Conservation (phyloP, 805 yeast species). For the Wickerhamomyces kurtzmanii region DNA sequence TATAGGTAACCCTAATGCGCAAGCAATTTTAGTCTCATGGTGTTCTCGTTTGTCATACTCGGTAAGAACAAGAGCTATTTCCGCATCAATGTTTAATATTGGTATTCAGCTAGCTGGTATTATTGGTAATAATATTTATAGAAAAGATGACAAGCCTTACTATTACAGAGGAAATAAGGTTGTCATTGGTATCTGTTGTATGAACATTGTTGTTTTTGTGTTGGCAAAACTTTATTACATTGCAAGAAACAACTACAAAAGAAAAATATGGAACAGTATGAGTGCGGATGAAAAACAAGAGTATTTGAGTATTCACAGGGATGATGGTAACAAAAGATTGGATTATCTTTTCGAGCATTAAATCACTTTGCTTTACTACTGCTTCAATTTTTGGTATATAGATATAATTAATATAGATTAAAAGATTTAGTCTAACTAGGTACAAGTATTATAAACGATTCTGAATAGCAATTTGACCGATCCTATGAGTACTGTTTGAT, state of each 20-base stretch:
- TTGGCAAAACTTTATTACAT: slow-evolving; percentile 21
- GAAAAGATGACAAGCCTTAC: slow-evolving; percentile 45
- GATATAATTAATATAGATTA: too few relatives aligned
- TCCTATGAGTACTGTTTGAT: too few relatives aligned
- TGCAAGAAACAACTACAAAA: slow-evolving; percentile 32
- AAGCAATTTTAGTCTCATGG: slow-evolving; percentile 49
- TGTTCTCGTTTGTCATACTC: slow-evolving; percentile 53
- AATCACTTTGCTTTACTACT: too few relatives aligned
- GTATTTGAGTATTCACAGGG: slow-evolving; percentile 35
- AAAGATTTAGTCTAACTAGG: too few relatives aligned
- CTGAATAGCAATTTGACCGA: too few relatives aligned
- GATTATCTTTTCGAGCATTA: slow-evolving; percentile 33
- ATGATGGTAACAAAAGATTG: slow-evolving; percentile 48
- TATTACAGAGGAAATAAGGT: slow-evolving; percentile 48
- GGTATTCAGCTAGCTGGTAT: slow-evolving; percentile 51
- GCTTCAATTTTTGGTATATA: too few relatives aligned
- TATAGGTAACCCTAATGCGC: slow-evolving; percentile 32
- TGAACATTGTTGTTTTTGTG: slow-evolving; percentile 18
- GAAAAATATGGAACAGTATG: slow-evolving; percentile 39
- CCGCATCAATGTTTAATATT: slow-evolving; percentile 59
- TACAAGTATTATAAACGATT: too few relatives aligned
- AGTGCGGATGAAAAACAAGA: slow-evolving; percentile 36
- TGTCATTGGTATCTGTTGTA: slow-evolving; percentile 26
- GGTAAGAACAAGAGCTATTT: slow-evolving; percentile 53
- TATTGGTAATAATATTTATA: slow-evolving; percentile 44